phyloP scores from a whole-genome alignment of 2,329 filamentous ascomycete genomes.

The Ophiostoma sp. region DNA sequence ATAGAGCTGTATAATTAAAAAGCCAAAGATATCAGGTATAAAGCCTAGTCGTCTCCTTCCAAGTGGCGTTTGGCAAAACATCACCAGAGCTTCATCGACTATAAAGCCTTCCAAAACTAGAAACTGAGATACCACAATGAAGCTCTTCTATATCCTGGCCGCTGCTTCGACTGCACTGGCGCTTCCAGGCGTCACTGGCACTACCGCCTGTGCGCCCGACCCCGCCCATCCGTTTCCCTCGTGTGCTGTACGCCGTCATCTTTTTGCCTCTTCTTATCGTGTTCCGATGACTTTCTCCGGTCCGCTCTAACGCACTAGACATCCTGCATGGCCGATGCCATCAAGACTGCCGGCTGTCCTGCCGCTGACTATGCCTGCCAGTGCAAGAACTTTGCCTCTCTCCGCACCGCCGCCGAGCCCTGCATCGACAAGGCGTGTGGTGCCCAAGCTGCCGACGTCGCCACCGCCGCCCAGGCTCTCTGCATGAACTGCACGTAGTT shows the following conservation, averaged over 20 bases:
- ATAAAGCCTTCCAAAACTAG: too few species aligned
- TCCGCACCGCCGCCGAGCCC: too few species aligned
- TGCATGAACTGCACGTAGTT: not conserved
- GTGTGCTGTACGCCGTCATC: not conserved
- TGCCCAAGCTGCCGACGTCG: too few species aligned
- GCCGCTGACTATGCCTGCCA: slow-evolving; percentile 23
- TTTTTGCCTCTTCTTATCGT: not conserved
- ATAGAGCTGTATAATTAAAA: not conserved
- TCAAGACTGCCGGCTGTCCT: not conserved
- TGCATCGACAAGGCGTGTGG: too few species aligned
- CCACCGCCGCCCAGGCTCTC: not conserved
- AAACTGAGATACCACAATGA: not conserved
- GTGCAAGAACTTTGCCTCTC: slow-evolving; percentile 20
- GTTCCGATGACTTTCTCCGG: too few species aligned
- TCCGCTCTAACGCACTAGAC: not conserved
- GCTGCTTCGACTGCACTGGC: not conserved
- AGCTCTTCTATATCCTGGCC: not conserved
- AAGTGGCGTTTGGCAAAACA: not conserved
- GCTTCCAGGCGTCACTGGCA: not conserved
- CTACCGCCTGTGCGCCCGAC: not conserved
- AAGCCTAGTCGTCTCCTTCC: not conserved
- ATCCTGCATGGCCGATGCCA: not conserved
- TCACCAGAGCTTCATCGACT: not conserved
- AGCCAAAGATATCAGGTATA: not conserved
- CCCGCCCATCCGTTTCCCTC: not conserved